Percentiles rank a stretch among this genome's conserved stretches.
Conservation (phyloP, 176 grass and related monocot species). For the Carex littledalei region DNA sequence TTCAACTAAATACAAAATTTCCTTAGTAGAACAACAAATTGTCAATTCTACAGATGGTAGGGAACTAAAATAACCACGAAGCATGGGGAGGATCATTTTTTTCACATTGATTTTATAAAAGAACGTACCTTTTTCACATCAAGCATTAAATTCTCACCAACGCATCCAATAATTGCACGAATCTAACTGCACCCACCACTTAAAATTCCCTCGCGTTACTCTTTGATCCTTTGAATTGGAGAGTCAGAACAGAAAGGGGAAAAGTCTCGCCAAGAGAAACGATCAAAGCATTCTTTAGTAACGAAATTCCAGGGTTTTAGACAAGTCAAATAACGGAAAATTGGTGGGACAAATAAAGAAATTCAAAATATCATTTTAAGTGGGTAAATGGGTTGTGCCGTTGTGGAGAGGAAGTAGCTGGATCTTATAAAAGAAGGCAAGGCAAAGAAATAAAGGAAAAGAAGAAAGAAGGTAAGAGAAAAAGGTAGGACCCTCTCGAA, state of each 20-base stretch:
- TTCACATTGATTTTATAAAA: slow-evolving; percentile 6
- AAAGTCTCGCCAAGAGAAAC: neutral
- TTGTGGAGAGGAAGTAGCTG: neutral
- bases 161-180: slow-evolving; percentile 1
- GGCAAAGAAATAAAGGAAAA: neutral
- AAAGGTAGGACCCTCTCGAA: neutral
- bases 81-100: neutral
- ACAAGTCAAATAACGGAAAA: slow-evolving; percentile 14
- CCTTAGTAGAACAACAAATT: neutral
- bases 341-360: neutral
- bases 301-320: slow-evolving; percentile 18
- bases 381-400: neutral
- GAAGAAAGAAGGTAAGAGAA: neutral
- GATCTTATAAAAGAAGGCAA: neutral
- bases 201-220: neutral
- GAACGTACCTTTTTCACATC: slow-evolving; percentile 27
- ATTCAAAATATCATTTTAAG: neutral
- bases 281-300: neutral
- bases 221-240: neutral
- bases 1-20: neutral
- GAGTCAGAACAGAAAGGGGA: neutral
- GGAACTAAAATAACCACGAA: neutral
- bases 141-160: slow-evolving; percentile 28
- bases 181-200: slow-evolving; percentile 12
- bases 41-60: neutral